Evolutionary conservation across 1,284 basidiomycete genomes (phyloP), one percentile per base, ranked within the genome.

Genomic region (Termitomyces sp.): DNA sequence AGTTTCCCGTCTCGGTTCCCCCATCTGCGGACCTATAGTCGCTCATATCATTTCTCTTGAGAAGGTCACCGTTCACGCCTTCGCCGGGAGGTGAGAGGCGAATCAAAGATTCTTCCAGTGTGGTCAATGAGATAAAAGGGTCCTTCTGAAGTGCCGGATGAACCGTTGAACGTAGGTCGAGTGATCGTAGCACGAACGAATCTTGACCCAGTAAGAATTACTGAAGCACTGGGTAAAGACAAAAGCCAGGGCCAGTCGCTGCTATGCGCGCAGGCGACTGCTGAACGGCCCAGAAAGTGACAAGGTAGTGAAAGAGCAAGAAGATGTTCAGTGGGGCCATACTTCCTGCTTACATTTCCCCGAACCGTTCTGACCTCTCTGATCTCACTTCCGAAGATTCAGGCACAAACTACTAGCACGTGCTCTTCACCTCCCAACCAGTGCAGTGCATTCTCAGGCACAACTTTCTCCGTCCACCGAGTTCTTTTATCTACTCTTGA

Each of bases 21-120:
- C 60, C 65, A 56, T 64, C 65, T 54, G 61, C 61, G 35, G 52
- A 54, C 42, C 59, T 55, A 46, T 60, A 58, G 41, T 62, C 61
- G 58, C 58, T 64, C 68, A 69, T 69, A 57, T 65, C 68, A 69
- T 69, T 63, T 61, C 66, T 66, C 49, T 62, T 58, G 49, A 50
- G 53, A 39, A 19, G 50, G 37, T 41, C 45, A 42, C 48, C 47
- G 50, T 56, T 45, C 26, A 39, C 49, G 46, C 43, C 54, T 42
- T 42, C 47, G 43, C 39, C 45, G 28, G 46, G 41, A 50, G 46
- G 49, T 53, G 44, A 39, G 38, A 44, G 38, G 34, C 50, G 45
- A 52, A 38, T 46, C 44, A 42, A 35, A 51, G 49, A 24, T 46
- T 51, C 48, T 57, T 59, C 58, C 55, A 59, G 54, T n/a, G 52